A percentile compares a stretch with the other conserved stretches of the same genome.
These are phyloP conservation scores for Orbilia brochopaga DNA, from an alignment of 2,329 filamentous ascomycete genomes.

Conservation along the genomic window DNA sequence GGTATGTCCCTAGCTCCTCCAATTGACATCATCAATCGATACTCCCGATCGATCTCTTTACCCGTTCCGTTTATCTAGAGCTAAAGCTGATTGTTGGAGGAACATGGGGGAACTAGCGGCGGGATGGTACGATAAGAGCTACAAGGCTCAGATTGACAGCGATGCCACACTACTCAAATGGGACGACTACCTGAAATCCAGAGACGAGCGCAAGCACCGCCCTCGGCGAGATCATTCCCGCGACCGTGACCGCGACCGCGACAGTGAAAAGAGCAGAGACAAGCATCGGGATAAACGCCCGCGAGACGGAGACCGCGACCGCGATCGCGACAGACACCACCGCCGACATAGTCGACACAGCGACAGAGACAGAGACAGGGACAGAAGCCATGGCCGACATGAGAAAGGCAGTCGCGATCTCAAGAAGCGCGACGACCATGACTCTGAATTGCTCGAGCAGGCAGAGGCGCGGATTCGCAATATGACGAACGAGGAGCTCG, in stretches of 20 bases:
- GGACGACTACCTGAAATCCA: constrained; percentile 29
- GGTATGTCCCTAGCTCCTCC: constrained; percentile 63
- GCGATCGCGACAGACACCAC: constrained; percentile 20
- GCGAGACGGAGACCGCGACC: constrained; percentile 37
- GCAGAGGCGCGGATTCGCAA: constrained; percentile 33
- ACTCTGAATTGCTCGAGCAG: constrained; percentile 17
- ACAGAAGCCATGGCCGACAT: constrained; percentile 8
- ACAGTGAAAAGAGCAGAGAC: constrained; percentile 4
- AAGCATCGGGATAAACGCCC: constrained; percentile 26
- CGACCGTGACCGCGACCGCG: constrained; percentile 22
- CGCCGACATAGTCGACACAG: constrained; percentile 16
- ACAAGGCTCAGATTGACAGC: constrained; percentile 62
- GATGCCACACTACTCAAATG: constrained; percentile 50
- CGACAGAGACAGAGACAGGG: constrained; percentile 13
- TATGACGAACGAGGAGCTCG: constrained; percentile 47
- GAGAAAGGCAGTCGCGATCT: constrained; percentile 14
- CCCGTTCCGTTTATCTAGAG: constrained; percentile 9
- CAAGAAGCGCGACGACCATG: constrained; percentile 13
- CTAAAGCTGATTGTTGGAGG: constrained; percentile 64
- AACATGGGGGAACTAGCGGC: constrained; percentile 85
- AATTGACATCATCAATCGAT: constrained; percentile 12
- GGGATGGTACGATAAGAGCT: constrained; percentile 89
- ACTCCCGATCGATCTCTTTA: constrained; percentile 7
- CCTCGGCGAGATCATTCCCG: constrained; percentile 11
- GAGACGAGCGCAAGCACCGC: constrained; percentile 24